These are phyloP conservation scores for Farysia itapuensis DNA, from an alignment of 1,284 basidiomycete genomes.

Conservation along the genomic window DNA sequence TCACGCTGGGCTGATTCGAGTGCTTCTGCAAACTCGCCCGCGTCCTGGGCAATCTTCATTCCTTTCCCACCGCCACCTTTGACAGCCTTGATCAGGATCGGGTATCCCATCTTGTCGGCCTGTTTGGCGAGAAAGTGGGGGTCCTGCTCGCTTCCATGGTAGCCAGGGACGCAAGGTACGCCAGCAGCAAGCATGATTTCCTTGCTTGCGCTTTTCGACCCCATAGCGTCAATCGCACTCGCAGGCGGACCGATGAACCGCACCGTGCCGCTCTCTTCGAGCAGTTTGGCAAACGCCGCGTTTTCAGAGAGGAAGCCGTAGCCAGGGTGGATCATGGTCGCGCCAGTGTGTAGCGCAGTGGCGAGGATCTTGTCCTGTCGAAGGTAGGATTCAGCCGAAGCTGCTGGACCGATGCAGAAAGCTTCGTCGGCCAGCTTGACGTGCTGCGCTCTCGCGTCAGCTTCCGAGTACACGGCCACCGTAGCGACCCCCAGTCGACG, in stretches of 20 bases:
- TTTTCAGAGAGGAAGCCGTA: constrained; percentile 80
- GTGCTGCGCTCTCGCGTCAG: constrained; percentile 76
- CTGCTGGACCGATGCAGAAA: constrained; percentile 86
- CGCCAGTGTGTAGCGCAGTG: constrained; percentile 75
- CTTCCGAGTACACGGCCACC: constrained; percentile 86
- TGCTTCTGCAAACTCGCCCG: constrained; percentile 73
- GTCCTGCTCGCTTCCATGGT: constrained; percentile 77
- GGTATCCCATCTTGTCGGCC: constrained; percentile 64
- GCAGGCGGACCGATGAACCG: constrained; percentile 60
- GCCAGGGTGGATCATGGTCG: constrained; percentile 75
- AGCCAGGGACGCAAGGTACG: constrained; percentile 91
- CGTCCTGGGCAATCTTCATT: constrained; percentile 62
- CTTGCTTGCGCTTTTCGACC: constrained; percentile 71
- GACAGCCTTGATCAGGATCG: constrained; percentile 61
- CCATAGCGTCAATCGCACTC: constrained; percentile 69
- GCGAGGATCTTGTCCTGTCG: constrained; percentile 85
- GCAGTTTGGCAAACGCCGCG: constrained; percentile 32
- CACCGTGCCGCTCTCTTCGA: constrained; percentile 36
- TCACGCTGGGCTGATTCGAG: constrained; percentile 83
- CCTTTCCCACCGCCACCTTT: constrained; percentile 62
- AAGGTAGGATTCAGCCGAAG: constrained; percentile 83
- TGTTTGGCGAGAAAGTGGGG: constrained; percentile 68
- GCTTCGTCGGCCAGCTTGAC: constrained; percentile 86
- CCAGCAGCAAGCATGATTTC: constrained; percentile 87
- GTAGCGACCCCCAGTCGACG: constrained; percentile 82